A percentile compares a stretch with the other conserved stretches of the same genome.
These are phyloP conservation scores for Sesbania bispinosa DNA, from an alignment of 306 rosid genomes.

Conservation along the genomic window DNA sequence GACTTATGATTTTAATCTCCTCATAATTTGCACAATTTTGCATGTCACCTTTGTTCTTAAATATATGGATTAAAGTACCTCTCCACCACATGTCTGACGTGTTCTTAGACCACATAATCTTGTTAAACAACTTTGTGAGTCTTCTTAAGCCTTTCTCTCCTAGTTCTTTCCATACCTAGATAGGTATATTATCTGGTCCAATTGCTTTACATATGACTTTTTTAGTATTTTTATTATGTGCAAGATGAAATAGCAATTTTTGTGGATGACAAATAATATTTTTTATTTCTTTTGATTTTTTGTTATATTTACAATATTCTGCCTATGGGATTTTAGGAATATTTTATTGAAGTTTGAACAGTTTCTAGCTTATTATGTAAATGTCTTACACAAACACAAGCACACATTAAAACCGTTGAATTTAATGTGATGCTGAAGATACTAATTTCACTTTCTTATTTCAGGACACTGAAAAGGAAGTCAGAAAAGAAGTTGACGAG, in stretches of 20 bases:
- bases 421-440: constrained; percentile 12
- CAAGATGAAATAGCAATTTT: background rate
- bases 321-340: background rate
- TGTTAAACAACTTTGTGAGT: background rate
- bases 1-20: no score
- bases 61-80: background rate
- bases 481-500: constrained; percentile 80
- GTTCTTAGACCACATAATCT: background rate
- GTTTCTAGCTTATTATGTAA: background rate
- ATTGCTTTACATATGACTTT: background rate
- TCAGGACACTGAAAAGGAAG: constrained; percentile 84
- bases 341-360: background rate
- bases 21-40: background rate
- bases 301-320: background rate
- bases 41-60: background rate
- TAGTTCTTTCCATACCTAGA: background rate
- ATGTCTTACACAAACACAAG: background rate
- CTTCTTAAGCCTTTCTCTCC: background rate
- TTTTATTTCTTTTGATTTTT: background rate
- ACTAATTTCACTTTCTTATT: background rate
- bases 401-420: background rate
- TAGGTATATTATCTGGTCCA: background rate
- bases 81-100: background rate
- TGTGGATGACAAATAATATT: background rate
- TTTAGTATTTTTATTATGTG: background rate